Conservation (phyloP, 164 flowering plant species). For the Kingdonia uniflora region DNA sequence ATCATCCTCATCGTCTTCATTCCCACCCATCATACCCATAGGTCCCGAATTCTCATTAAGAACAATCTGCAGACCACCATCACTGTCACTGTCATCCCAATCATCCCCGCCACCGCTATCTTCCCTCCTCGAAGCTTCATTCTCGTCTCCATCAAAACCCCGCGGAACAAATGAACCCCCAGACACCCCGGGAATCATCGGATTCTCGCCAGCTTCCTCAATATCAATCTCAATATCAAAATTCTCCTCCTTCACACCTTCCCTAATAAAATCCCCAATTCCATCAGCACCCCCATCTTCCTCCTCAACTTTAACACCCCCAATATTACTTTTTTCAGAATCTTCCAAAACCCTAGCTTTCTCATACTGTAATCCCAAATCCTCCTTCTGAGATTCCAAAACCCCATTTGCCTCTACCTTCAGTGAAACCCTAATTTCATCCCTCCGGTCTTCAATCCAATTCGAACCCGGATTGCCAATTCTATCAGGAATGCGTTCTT, state of each 20-base stretch:
- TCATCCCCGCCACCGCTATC: constrained; percentile 19
- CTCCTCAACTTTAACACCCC: not conserved
- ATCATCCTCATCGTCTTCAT: constrained; percentile 38
- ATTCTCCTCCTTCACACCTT: constrained; percentile 14
- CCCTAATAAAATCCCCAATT: constrained; percentile 6
- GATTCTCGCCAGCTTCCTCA: constrained; percentile 23
- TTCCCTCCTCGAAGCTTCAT: constrained; percentile 6
- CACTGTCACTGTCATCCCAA: constrained; percentile 61
- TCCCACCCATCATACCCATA: constrained; percentile 32
- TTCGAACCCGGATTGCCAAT: no score
- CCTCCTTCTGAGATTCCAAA: no score
- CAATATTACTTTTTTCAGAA: not conserved
- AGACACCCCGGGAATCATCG: constrained; percentile 57
- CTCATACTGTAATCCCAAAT: no score
- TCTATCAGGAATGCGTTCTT: not conserved
- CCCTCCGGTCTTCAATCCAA: no score
- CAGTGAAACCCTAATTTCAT: no score
- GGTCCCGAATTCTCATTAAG: constrained; percentile 54
- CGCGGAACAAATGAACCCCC: constrained; percentile 14
- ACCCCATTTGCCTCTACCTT: no score
- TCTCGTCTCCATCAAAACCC: constrained; percentile 5
- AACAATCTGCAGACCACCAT: constrained; percentile 93
- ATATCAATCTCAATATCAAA: constrained; percentile 24
- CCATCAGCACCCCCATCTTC: not conserved
- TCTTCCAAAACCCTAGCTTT: not conserved